Base-by-base conservation (phyloP, 2,329 filamentous ascomycete genomes). In the Penicillium thymicola region DNA sequence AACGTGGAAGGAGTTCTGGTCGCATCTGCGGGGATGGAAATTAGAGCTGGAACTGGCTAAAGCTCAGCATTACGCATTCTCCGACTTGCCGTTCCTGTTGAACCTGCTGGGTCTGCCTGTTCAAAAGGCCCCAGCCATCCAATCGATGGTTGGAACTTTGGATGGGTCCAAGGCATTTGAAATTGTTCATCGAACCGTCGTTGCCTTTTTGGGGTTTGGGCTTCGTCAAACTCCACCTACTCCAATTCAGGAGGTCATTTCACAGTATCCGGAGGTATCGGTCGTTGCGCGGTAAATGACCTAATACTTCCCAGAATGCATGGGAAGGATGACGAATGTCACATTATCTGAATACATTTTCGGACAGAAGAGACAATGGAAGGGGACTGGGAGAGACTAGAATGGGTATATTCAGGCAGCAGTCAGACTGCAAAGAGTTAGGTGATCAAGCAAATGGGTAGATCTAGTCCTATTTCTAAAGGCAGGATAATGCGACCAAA, bases 41-140 rank as follows among this genome's bases (percentile, higher is more conserved):
- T 27, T 59, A n/a, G 56, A 63, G 46, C 50, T 64, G 6, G 40
- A 57, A 49, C 48, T 61, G 25, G 57, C 59, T 6, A 38, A 61
- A 48, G 52, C 59, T 30, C 30, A 59, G 41, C 60, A 63, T 36
- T 61, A 63, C 47, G 40, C 54, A 8, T 64, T 63, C 37, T 61
- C 62, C 6, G 62, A 64, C 32, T 55, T 59, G 32, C 51, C 62
- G 1, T 37, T 41, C 16, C 83, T 38, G 2, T 2, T 48, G 46
- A 38, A 48, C 0, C 34, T 50, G 3, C 36, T 50, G 13, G 25
- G 11, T 41, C 4, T 50, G 1, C 47, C 47, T 30, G n/a, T 30
- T 30, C 10, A 50, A 16, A 21, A 30, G 2, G 3, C 11, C 2
- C 47, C 47, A 2, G 47, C 47, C 23, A 41, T 50, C 2, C 32